Conservation (phyloP, 2,329 filamentous ascomycete genomes). For the Neoarthrinium moseri region DNA sequence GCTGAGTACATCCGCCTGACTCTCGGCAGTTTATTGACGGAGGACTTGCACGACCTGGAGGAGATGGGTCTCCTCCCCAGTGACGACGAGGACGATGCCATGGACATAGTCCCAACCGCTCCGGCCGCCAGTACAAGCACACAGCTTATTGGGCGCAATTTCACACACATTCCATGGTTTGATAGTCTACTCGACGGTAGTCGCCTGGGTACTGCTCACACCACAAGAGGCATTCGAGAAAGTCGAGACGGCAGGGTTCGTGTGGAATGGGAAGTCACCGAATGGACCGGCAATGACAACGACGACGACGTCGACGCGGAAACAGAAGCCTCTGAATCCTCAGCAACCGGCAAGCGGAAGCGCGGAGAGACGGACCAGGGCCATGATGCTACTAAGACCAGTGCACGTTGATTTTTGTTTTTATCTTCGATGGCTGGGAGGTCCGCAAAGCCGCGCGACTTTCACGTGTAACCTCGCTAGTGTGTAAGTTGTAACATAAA, state of each 20-base stretch:
- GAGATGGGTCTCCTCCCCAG: constrained; percentile 71
- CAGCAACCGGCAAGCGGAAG: constrained; percentile 52
- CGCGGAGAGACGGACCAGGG: constrained; percentile 38
- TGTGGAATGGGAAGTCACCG: constrained; percentile 82
- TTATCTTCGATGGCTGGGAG: constrained; percentile 5
- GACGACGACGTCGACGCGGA: constrained; percentile 26
- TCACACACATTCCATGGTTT: constrained; percentile 81
- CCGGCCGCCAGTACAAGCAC: constrained; percentile 30
- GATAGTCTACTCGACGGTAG: constrained; percentile 79
- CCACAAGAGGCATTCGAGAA: constrained; percentile 51
- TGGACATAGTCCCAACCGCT: constrained; percentile 25
- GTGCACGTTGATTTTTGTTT: constrained; percentile 7
- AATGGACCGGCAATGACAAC: constrained; percentile 58
- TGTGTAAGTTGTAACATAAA: constrained; percentile 5
- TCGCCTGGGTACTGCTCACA: constrained; percentile 65
- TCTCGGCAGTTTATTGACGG: constrained; percentile 70
- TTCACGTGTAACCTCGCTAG: not conserved
- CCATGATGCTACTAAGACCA: constrained; percentile 8
- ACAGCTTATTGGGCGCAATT: constrained; percentile 47
- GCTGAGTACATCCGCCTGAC: constrained; percentile 79
- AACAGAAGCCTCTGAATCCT: constrained; percentile 32
- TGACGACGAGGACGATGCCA: constrained; percentile 24
- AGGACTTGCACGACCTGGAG: constrained; percentile 71
- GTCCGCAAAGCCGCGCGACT: constrained; percentile 7
- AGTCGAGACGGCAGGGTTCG: constrained; percentile 63